Evolutionary conservation across 805 yeast species (phyloP).

Genomic region (Wickerhamiella brachini): DNA sequence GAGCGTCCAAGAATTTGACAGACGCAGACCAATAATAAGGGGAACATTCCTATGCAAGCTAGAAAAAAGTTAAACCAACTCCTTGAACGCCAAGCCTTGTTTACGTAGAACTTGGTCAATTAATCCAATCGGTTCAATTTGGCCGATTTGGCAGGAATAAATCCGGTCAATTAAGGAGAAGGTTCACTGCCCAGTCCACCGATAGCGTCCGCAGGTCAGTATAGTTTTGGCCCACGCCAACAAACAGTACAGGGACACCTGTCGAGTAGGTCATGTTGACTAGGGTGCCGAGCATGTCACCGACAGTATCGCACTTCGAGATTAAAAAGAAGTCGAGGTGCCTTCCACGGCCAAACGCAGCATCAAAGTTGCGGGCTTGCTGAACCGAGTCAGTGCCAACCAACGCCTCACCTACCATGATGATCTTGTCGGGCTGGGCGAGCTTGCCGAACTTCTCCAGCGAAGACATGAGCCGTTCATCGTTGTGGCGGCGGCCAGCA

Average conservation of each 20-base stretch:
- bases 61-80: neutral
- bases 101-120: neutral
- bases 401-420: conserved; percentile 97
- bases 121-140: neutral
- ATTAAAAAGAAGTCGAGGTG: conserved; percentile 80
- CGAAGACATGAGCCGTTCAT: conserved; percentile 89
- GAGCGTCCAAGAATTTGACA: no score
- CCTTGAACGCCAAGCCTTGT: neutral
- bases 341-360: conserved; percentile 78
- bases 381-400: conserved; percentile 96
- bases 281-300: conserved; percentile 90
- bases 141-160: no score
- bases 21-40: neutral
- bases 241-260: conserved; percentile 85
- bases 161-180: conserved; percentile 45
- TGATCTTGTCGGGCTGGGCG: conserved; percentile 89
- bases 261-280: conserved; percentile 96
- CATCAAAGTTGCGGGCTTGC: conserved; percentile 86
- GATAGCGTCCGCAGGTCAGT: conserved; percentile 84
- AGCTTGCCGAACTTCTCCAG: conserved; percentile 88
- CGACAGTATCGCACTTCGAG: conserved; percentile 94
- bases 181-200: conserved; percentile 83
- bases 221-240: conserved; percentile 94
- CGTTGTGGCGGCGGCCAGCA: conserved; percentile 95
- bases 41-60: neutral